Evolutionary conservation across 768 basidiomycete species (phyloP).

Genomic region (Macrolepiota dolichaula): DNA sequence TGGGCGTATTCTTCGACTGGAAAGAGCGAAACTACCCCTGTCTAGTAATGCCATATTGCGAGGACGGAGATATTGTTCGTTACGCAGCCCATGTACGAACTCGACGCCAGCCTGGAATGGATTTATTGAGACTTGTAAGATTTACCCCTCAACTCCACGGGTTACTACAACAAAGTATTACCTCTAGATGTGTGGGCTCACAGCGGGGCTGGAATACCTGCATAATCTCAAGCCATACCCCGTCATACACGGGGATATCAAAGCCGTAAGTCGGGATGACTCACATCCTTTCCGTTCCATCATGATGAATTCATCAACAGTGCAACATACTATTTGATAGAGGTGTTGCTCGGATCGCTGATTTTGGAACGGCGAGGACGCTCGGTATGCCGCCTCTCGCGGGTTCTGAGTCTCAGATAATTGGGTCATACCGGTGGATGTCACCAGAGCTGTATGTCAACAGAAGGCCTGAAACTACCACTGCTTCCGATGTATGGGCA

Average conservation of each 20-base stretch:
- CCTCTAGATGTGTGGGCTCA: slow-evolving; percentile 11
- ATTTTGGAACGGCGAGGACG: slow-evolving; percentile 36
- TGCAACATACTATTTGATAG: slow-evolving; percentile 33
- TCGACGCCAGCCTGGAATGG: neutral
- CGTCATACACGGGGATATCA: slow-evolving; percentile 34
- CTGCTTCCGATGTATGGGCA: slow-evolving; percentile 29
- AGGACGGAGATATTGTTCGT: slow-evolving; percentile 11
- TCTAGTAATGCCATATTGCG: slow-evolving; percentile 15
- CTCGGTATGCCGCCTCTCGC: slow-evolving; percentile 23
- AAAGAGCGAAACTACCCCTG: slow-evolving; percentile 10
- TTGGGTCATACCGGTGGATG: slow-evolving; percentile 36
- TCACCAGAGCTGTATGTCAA: slow-evolving; percentile 27
- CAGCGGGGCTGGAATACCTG: slow-evolving; percentile 16
- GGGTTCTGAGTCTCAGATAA: slow-evolving; percentile 28
- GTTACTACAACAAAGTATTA: too few relatives aligned
- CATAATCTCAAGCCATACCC: slow-evolving; percentile 13
- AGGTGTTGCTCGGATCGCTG: slow-evolving; percentile 27
- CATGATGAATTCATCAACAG: slow-evolving; percentile 16
- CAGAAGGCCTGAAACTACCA: slow-evolving; percentile 14
- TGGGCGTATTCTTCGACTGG: slow-evolving; percentile 6
- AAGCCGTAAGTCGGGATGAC: slow-evolving; percentile 23
- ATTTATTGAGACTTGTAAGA: slow-evolving; percentile 7
- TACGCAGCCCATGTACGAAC: neutral
- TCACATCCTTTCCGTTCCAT: neutral
- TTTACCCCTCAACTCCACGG: too few relatives aligned